Percentiles rank a stretch among this genome's conserved stretches.
Conservation (phyloP, 139 green algal species). For the Volvox reticuliferus region DNA sequence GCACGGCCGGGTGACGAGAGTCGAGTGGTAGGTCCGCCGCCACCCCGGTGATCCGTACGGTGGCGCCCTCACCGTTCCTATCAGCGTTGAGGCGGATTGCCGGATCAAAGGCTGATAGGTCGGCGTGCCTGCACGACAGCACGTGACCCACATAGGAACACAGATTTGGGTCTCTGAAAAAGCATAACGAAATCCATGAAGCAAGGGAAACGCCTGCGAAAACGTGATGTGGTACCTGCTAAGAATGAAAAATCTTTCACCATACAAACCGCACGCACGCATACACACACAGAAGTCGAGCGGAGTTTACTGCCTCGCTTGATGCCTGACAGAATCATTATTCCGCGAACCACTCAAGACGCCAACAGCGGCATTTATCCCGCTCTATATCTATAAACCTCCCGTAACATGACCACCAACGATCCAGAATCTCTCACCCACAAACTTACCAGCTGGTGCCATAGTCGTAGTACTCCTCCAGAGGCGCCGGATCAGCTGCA, state of each 20-base stretch:
- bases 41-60: conserved; percentile 66
- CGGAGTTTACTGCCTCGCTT: too few relatives aligned
- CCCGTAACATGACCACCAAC: too few relatives aligned
- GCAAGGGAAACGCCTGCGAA: too few relatives aligned
- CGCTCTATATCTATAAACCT: background rate
- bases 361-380: background rate
- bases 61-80: conserved; percentile 54
- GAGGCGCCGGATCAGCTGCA: conserved; percentile 25
- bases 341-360: background rate
- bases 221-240: too few relatives aligned
- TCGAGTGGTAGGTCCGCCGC: conserved; percentile 43
- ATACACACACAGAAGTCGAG: too few relatives aligned
- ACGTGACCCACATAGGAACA: too few relatives aligned
- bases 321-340: too few relatives aligned
- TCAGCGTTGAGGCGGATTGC: conserved; percentile 14
- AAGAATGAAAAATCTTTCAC: too few relatives aligned
- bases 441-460: conserved; percentile 16
- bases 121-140: conserved; percentile 25
- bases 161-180: too few relatives aligned
- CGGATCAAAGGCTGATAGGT: conserved; percentile 58
- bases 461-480: conserved; percentile 54
- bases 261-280: too few relatives aligned
- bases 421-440: background rate
- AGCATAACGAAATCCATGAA: too few relatives aligned
- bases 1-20: conserved; percentile 54